Evolutionary conservation across 305 asterid genomes (phyloP).

Genomic region (Fraxinus paxiana): DNA sequence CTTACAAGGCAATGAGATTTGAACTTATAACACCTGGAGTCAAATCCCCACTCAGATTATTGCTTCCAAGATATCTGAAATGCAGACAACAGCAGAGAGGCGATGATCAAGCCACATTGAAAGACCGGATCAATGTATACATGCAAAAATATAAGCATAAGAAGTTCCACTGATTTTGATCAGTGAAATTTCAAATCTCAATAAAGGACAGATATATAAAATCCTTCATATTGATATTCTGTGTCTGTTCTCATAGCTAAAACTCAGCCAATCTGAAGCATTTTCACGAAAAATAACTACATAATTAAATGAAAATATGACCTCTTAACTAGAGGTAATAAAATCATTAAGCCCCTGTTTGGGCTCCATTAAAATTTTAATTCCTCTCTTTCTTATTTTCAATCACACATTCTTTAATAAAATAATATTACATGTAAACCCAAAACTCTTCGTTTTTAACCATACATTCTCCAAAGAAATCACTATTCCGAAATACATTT

Average conservation of each 20-base stretch:
- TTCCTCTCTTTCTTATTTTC: background rate
- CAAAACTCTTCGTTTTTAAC: background rate
- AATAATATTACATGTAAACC: background rate
- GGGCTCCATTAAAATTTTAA: background rate
- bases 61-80: constrained; percentile 69
- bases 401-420: too few relatives aligned
- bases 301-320: background rate
- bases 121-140: background rate
- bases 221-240: background rate
- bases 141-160: background rate
- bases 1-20: constrained; percentile 55
- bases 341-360: background rate
- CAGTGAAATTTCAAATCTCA: background rate
- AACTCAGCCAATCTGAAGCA: background rate
- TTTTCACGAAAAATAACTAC: background rate
- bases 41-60: constrained; percentile 51
- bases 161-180: background rate
- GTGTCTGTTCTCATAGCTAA: background rate
- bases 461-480: background rate
- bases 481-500: background rate
- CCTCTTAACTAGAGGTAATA: background rate
- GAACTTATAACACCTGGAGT: constrained; percentile 42
- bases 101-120: background rate
- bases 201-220: background rate
- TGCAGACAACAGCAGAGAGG: constrained; percentile 11